Base-by-base conservation (phyloP, 257 asterid genomes). In the Nicotiana obtusifolia region DNA sequence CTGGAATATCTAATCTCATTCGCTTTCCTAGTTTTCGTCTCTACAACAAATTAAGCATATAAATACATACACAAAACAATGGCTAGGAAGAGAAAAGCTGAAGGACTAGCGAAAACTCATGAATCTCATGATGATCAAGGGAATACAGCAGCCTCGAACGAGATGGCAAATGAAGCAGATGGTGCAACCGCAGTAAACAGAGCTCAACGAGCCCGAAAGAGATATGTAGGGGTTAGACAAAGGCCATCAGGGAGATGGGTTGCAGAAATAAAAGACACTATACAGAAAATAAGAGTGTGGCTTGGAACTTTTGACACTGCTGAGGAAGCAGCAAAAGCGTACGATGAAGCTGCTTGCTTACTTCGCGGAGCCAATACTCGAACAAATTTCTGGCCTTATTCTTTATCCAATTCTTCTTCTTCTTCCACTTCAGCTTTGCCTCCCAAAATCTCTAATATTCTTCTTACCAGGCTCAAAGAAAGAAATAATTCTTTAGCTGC, bases 331-430 rank as follows among this genome's bases (percentile, higher is more conserved):
- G 84, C 84, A 22, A 37, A 81, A 61, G 84, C 84, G 13, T 81
- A 81, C 28, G 84, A 81, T 41, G 81, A 81, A 77, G 95, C 95
- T 0, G 98, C 97, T 20, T 94, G 95, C 78, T 84, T 92, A 83
- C 98, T 94, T 16, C 92, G 98, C 1, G 98, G 98, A 10, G 86
- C 95, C 8, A 94, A 91, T 64, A 94, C 98, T 10, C 84, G 97
- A 16, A 92, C 97, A 0, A 94, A 94, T 82, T 94, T 94, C 86
- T 92, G 97, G 95, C 97, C 97, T 9, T 77, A 76, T 77, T 80
- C 87, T 64, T 76, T 91, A 0, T 86, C 83, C 6, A 52, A 52
- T 41, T 41, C 77, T 37, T 57, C 59, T 20, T 71, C 92, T 1
- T 81, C 91, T 10, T 37, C 91, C 0, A 41, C 89, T 17, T 88